Percentiles rank a stretch among this genome's conserved stretches.
phyloP scores from a whole-genome alignment of 2,329 filamentous ascomycete species.

The Penicillium capsulatum region DNA sequence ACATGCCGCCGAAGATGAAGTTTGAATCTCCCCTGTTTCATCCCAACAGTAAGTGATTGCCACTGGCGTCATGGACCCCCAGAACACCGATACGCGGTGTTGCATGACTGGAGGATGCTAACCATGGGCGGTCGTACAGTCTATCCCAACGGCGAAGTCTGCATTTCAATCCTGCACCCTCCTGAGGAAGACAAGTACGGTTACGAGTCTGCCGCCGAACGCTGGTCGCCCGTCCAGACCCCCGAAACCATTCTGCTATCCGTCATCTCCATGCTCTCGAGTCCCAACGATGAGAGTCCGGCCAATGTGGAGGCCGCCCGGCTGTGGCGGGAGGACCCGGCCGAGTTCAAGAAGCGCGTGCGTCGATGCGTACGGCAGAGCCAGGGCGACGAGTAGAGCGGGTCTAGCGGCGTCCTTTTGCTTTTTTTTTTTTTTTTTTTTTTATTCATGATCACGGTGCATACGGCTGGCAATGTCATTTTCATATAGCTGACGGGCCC shows the following conservation, averaged over 20 bases:
- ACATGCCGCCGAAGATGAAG: slow-evolving; percentile 79
- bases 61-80: no score
- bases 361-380: slow-evolving; percentile 77
- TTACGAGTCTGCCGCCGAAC: slow-evolving; percentile 84
- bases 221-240: slow-evolving; percentile 92
- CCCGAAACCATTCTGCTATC: slow-evolving; percentile 90
- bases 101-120: background rate
- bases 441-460: slow-evolving; percentile 7
- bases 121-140: slow-evolving; percentile 48
- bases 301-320: slow-evolving; percentile 92
- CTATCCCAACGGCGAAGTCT: slow-evolving; percentile 80
- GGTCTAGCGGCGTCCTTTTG: background rate
- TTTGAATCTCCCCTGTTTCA: slow-evolving; percentile 88
- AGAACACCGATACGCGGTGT: no score
- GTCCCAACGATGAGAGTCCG: slow-evolving; percentile 91
- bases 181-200: slow-evolving; percentile 92
- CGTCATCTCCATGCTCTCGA: slow-evolving; percentile 86
- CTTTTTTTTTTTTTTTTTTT: slow-evolving; percentile 12
- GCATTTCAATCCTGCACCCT: slow-evolving; percentile 94
- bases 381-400: slow-evolving; percentile 61
- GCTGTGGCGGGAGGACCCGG: slow-evolving; percentile 74
- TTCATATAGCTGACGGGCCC: slow-evolving; percentile 5
- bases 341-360: slow-evolving; percentile 74
- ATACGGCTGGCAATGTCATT: slow-evolving; percentile 10
- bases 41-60: slow-evolving; percentile 64